These are phyloP conservation scores for Penicillium lagena DNA, from an alignment of 495 filamentous ascomycete genomes.

Conservation along the genomic window DNA sequence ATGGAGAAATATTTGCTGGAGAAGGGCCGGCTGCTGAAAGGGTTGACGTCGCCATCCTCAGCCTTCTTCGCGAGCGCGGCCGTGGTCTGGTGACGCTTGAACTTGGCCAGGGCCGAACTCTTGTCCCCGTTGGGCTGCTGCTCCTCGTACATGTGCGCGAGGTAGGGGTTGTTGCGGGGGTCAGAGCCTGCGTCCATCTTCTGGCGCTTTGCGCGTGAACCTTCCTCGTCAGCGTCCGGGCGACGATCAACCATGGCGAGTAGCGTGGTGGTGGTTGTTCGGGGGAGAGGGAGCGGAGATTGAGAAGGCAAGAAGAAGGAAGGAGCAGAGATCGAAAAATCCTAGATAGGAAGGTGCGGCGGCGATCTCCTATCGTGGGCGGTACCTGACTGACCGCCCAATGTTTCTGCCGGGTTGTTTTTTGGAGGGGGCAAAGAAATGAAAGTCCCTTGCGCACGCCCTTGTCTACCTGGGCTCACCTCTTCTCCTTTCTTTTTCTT, in stretches of 20 bases:
- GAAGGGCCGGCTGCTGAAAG: constrained; percentile 70
- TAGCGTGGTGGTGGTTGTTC: constrained; percentile 6
- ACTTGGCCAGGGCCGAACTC: constrained; percentile 49
- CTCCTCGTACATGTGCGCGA: constrained; percentile 77
- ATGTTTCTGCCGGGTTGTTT: constrained; percentile 17
- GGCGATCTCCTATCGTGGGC: constrained; percentile 21
- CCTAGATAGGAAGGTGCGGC: constrained; percentile 30
- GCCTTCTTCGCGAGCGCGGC: constrained; percentile 62
- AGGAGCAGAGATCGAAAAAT: constrained; percentile 14
- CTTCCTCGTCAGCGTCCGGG: constrained; percentile 30
- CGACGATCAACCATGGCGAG: constrained; percentile 36
- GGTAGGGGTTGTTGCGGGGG: constrained; percentile 71
- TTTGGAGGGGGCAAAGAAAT: constrained; percentile 3
- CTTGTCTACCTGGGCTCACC: too few relatives aligned
- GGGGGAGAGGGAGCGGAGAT: constrained; percentile 9
- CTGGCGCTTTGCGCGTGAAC: constrained; percentile 41
- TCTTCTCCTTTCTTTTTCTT: too few relatives aligned
- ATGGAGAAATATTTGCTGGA: constrained; percentile 86
- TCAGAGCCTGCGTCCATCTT: constrained; percentile 44
- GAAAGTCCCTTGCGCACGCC: too few relatives aligned
- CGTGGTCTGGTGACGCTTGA: constrained; percentile 78
- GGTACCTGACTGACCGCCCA: constrained; percentile 29
- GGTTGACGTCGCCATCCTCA: constrained; percentile 79
- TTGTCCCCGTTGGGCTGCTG: constrained; percentile 27
- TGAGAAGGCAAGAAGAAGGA: background rate